phyloP scores from a whole-genome alignment of 2,329 filamentous ascomycete species.

The Aspergillus puulaauensis region DNA sequence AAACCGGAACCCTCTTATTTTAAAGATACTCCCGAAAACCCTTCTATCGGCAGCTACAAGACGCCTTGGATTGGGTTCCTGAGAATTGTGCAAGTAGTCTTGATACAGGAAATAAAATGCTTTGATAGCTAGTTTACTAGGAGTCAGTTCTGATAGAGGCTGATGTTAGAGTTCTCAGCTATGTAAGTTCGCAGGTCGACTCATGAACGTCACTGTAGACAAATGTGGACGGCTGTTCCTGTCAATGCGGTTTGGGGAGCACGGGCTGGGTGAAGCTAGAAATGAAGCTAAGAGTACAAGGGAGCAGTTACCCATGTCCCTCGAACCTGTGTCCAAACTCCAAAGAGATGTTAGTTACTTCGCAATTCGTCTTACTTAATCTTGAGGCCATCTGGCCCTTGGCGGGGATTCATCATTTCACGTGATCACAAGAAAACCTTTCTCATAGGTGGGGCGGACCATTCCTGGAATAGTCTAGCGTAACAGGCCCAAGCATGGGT shows the following conservation, averaged over 20 bases:
- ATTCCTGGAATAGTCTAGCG: slow-evolving; percentile 31
- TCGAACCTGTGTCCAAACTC: background rate
- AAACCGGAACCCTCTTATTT: slow-evolving; percentile 23
- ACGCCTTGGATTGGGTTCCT: background rate
- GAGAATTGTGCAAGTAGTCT: background rate
- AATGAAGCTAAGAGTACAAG: background rate
- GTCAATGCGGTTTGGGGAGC: background rate
- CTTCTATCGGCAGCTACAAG: background rate
- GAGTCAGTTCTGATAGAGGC: background rate
- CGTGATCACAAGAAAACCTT: slow-evolving; percentile 30
- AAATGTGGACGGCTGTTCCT: background rate
- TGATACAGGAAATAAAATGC: background rate
- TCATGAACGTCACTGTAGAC: slow-evolving; percentile 5
- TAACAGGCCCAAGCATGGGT: slow-evolving; percentile 39
- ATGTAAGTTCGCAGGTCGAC: background rate
- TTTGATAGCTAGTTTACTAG: background rate
- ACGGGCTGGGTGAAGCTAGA: background rate
- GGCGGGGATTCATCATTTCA: slow-evolving; percentile 23
- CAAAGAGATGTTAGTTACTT: background rate
- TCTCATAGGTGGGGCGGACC: slow-evolving; percentile 25
- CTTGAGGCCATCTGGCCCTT: slow-evolving; percentile 37
- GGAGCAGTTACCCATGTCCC: background rate
- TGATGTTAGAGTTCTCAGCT: background rate
- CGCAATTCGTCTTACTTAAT: background rate
- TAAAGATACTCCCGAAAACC: background rate